Evolutionary conservation across 2,329 filamentous ascomycete species (phyloP), one percentile per base, ranked within the genome.

Genomic region (Colletotrichum tabaci): DNA sequence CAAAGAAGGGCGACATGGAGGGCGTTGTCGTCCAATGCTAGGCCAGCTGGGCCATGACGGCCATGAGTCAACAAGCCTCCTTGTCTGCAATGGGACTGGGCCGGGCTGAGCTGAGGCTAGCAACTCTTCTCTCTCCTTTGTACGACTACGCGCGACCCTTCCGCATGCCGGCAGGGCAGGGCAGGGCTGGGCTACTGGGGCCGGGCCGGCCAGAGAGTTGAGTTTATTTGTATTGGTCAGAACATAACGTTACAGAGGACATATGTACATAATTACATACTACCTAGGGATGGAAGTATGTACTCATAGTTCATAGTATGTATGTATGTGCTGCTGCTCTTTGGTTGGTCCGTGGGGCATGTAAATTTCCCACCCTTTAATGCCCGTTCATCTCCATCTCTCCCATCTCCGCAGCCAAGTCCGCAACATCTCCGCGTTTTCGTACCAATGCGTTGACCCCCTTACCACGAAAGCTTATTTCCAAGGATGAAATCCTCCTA

Each of bases 371-470:
- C 26, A 4, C 26, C 4, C 4, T 18, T 60, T 18, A n/a, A 15
- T 60, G 26, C 26, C 26, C 26, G 4, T 26, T 26, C 26, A 26
- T 26, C 26, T 26, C 26, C 26, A 26, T 26, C 26, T 26, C 26
- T 26, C 46, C 8, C 2, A 46, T 60, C 40, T 60, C 56, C 40
- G 56, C 56, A 60, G 21, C 3, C 55, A 42, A 46, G 35, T 47
- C 56, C 40, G 56, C 56, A 26, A 30, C 21, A 30, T 60, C 56
- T 44, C 56, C 56, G 56, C 38, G 40, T 44, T 15, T 26, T n/a
- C n/a, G 10, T n/a, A 21, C 46, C 18, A 21, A 21, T 47, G 38
- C 10, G 6, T 58, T 58, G 23, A n/a, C n/a, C 5, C 35, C 9
- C 26, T 26, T 16, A 6, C 16, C 10, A 23, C 42, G 21, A 46